Evolutionary conservation across 352 stramenopile species (phyloP).

Genomic region (Phytophthora quininea): DNA sequence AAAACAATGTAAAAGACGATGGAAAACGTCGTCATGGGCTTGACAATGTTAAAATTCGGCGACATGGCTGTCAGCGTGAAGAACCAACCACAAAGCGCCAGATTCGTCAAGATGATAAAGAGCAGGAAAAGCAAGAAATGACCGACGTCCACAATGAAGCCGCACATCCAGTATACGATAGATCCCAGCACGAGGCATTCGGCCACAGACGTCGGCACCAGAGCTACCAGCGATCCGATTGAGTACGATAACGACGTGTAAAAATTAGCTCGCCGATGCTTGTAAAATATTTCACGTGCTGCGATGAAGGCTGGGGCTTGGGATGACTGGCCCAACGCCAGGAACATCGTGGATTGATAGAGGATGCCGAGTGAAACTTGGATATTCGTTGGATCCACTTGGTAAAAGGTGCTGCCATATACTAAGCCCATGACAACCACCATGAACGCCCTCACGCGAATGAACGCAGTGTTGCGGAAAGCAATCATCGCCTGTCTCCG

Average conservation of each 20-base stretch:
- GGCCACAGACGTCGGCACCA: constrained; percentile 31
- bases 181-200: constrained; percentile 75
- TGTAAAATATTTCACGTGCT: constrained; percentile 66
- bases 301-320: constrained; percentile 70
- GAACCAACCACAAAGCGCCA: constrained; percentile 27
- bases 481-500: constrained; percentile 55
- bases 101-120: constrained; percentile 22
- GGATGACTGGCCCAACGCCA: constrained; percentile 61
- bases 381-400: constrained; percentile 26
- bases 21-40: constrained; percentile 38
- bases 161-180: constrained; percentile 90
- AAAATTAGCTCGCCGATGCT: constrained; percentile 83
- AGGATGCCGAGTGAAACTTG: constrained; percentile 57
- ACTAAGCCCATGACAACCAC: constrained; percentile 35
- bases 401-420: constrained; percentile 36
- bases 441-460: constrained; percentile 28
- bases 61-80: constrained; percentile 32
- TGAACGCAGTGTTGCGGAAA: constrained; percentile 30
- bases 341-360: constrained; percentile 72
- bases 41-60: constrained; percentile 34
- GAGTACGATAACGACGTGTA: constrained; percentile 64
- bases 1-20: constrained; percentile 39
- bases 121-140: constrained; percentile 29
- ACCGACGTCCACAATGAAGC: constrained; percentile 36
- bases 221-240: constrained; percentile 25